Base-by-base conservation (phyloP, 2,329 filamentous ascomycete species). In the Blastomyces silverae region DNA sequence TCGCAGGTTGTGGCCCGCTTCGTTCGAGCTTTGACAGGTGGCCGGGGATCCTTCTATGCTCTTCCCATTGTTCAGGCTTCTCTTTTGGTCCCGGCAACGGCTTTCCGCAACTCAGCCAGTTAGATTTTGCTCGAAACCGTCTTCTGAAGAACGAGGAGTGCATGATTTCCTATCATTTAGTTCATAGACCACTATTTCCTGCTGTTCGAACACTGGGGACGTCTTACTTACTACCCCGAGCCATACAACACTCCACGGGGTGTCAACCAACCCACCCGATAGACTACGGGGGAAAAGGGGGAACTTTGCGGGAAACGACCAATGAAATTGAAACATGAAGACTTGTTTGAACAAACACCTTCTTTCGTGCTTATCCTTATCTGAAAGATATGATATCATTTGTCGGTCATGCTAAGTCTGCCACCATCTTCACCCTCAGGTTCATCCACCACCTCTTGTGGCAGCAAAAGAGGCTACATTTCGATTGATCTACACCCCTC, bases 391-490 rank as follows among this genome's bases (percentile, higher is more conserved):
- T 64, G 61, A 25, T 60, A 22, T 55, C 48, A 20, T 68, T 66
- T 71, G 65, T 66, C 37, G 39, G 25, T 44, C 28, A 77, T 77
- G 75, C 73, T 75, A 70, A 75, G 74, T 64, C 67, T 71, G 59
- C 65, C 56, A 20, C 22, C 72, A 63, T 71, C 72, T 57, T 73
- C 71, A 48, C 42, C 65, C 53, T 44, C 64, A 44, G 67, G 68
- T 25, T 74, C 75, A 11, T 73, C 75, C 62, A 65, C 72, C 66
- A 72, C 72, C 67, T 72, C 72, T 67, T 67, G 70, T 63, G 74
- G 76, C 61, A 75, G 72, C 68, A 78, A 78, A 70, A 74, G 76
- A 71, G 72, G 73, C 22, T 73, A 74, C 64, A 69, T 72, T 57
- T 68, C 73, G 34, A 67, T 71, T 66, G 73, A 75, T 34, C 56